phyloP scores from a whole-genome alignment of 2,329 filamentous ascomycete species.

The Stemphylium lycopersici region DNA sequence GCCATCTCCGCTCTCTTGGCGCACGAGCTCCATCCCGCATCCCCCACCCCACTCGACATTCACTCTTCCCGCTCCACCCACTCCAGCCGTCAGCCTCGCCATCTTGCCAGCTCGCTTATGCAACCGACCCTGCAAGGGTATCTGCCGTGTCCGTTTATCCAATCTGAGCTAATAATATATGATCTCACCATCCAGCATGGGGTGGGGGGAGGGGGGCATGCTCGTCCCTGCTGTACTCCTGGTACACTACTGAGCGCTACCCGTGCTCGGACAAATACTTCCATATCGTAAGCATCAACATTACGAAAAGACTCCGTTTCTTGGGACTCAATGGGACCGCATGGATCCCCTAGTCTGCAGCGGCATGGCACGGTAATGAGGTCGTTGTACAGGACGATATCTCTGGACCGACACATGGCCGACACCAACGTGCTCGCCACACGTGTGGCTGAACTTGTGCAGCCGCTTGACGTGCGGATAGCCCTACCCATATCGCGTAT shows the following conservation, averaged over 20 bases:
- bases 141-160: background rate
- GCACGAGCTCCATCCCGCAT: background rate
- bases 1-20: conserved; percentile 18
- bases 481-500: conserved; percentile 2
- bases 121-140: background rate
- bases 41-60: conserved; percentile 2
- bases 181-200: conserved; percentile 8
- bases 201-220: background rate
- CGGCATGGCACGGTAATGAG: background rate
- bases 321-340: background rate
- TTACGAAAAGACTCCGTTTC: conserved; percentile 5
- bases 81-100: background rate
- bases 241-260: conserved; percentile 6
- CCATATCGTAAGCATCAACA: conserved; percentile 2
- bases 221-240: background rate
- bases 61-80: conserved; percentile 1
- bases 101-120: background rate
- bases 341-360: background rate
- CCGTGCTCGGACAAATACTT: background rate
- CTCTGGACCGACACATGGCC: background rate
- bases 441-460: conserved; percentile 2
- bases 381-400: conserved; percentile 1
- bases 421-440: background rate
- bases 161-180: conserved; percentile 5
- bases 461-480: background rate